A percentile compares a stretch with the other conserved stretches of the same genome.
Conservation (phyloP, 805 yeast species). For the Metschnikowia noctiluminum region DNA sequence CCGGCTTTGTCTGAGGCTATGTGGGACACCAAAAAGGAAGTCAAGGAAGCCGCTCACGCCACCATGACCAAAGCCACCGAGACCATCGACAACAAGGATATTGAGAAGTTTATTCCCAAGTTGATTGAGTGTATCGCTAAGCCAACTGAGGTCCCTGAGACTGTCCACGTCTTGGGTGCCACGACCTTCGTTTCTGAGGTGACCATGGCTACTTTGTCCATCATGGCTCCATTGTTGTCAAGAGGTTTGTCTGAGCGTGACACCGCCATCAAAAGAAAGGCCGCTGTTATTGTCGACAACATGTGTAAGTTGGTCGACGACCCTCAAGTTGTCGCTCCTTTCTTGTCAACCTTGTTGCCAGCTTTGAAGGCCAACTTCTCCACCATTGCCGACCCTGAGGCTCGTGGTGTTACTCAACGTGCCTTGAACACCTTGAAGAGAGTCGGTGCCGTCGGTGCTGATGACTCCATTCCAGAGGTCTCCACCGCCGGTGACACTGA, state of each 20-base stretch:
- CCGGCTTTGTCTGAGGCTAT: slow-evolving; percentile 98
- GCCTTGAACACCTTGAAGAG: slow-evolving; percentile 96
- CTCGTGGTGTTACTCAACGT: slow-evolving; percentile 96
- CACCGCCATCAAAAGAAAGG: slow-evolving; percentile 98
- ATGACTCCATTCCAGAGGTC: slow-evolving; percentile 91
- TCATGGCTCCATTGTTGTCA: slow-evolving; percentile 97
- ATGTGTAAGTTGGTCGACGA: slow-evolving; percentile 99
- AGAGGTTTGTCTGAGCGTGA: slow-evolving; percentile 99
- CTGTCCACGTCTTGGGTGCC: slow-evolving; percentile 98
- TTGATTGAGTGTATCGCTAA: slow-evolving; percentile 94
- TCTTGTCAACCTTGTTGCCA: slow-evolving; percentile 93
- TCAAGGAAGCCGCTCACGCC: slow-evolving; percentile 92
- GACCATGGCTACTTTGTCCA: slow-evolving; percentile 98
- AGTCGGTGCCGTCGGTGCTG: slow-evolving; percentile 94
- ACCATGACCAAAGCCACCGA: slow-evolving; percentile 96
- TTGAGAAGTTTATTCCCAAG: slow-evolving; percentile 97
- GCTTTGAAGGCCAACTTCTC: slow-evolving; percentile 90
- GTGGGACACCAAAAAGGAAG: slow-evolving; percentile 99
- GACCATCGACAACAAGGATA: slow-evolving; percentile 99
- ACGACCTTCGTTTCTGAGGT: slow-evolving; percentile 99
- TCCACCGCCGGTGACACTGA: slow-evolving; percentile 97
- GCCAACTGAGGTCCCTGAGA: slow-evolving; percentile 97
- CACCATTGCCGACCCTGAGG: slow-evolving; percentile 99
- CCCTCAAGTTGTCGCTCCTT: slow-evolving; percentile 99
- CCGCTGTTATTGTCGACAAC: slow-evolving; percentile 99